phyloP scores from a whole-genome alignment of 495 filamentous ascomycete species.

The Apiosordaria backusii region DNA sequence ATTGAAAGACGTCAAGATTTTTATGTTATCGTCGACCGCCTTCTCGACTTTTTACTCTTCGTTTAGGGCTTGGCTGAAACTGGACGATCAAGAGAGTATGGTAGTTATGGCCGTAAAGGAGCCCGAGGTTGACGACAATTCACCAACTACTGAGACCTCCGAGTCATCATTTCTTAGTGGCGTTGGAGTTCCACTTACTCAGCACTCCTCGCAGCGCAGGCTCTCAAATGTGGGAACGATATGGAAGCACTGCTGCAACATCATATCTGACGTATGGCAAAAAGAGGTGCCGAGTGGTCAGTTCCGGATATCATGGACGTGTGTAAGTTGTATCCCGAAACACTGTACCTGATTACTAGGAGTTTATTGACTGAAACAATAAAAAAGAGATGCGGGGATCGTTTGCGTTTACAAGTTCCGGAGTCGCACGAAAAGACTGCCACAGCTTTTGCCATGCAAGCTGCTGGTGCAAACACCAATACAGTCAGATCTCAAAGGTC shows the following conservation, averaged over 20 bases:
- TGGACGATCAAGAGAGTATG: background rate
- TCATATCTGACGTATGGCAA: background rate
- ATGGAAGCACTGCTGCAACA: background rate
- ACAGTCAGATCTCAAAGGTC: background rate
- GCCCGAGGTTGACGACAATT: background rate
- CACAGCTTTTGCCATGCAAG: constrained; percentile 8
- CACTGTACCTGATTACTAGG: background rate
- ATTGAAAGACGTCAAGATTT: constrained; percentile 10
- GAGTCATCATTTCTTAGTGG: background rate
- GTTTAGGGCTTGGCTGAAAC: background rate
- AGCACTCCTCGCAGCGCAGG: background rate
- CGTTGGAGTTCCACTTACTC: background rate
- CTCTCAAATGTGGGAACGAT: background rate
- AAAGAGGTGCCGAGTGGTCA: background rate
- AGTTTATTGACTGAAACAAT: background rate
- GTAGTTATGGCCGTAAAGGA: background rate
- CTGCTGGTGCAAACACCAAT: constrained; percentile 8
- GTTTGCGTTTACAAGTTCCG: constrained; percentile 6
- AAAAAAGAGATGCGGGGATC: constrained; percentile 9
- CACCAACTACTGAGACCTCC: too few species aligned
- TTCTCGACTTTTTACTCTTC: background rate
- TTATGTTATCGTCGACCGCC: constrained; percentile 5
- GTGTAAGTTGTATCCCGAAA: constrained; percentile 6
- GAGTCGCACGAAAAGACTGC: background rate
- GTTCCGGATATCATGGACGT: constrained; percentile 12